Base-by-base conservation (phyloP, 768 basidiomycete species). In the Neoboletus magnificus region DNA sequence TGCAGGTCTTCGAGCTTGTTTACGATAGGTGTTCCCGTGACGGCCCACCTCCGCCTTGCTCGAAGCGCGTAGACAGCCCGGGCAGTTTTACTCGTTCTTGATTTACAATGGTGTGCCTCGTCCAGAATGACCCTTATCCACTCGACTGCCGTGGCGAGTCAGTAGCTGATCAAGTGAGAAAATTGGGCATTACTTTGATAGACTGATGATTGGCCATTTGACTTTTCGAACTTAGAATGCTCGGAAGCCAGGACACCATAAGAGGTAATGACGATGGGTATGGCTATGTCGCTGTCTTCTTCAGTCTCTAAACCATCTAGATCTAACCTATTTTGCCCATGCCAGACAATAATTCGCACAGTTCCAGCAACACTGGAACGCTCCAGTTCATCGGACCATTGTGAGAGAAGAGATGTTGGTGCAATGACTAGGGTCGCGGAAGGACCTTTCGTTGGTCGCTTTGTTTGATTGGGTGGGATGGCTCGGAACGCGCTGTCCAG, bases 91-190 rank as follows among this genome's bases (percentile, higher is more conserved):
- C 91, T 94, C 7, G 81, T 79, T 23, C 95, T 81, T 13, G 90
- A 93, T 73, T 97, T 98, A 76, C 92, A 94, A 57, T 90, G 84
- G 71, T 98, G 96, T 3, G 96, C 96, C 72, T 98, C 96, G 65
- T 98, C 96, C 9, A 95, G 79, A 33, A 96, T 82, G 16, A 92
- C 80, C 49, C 89, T 80, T 50, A 90, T 76, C 91, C 90, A 94
- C 57, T 87, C 80, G 39, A 86, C 91, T 93, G 55, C 12, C 6
- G 42, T 16, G 45, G 29, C 1, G 39, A 39, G 29, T 72, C 40
- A 62, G 56, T 29, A 37, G 3, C 20, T 27, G 12, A 16, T 56
- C 36, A 36, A 35, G 8, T 2, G 35, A 39, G 35, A 48, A 33
- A 48, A 8, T n/a, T 22, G 5, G 6, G 10, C 68, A 81, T 61